phyloP scores from a whole-genome alignment of 495 filamentous ascomycete species.

The Penicillium bovifimosum region DNA sequence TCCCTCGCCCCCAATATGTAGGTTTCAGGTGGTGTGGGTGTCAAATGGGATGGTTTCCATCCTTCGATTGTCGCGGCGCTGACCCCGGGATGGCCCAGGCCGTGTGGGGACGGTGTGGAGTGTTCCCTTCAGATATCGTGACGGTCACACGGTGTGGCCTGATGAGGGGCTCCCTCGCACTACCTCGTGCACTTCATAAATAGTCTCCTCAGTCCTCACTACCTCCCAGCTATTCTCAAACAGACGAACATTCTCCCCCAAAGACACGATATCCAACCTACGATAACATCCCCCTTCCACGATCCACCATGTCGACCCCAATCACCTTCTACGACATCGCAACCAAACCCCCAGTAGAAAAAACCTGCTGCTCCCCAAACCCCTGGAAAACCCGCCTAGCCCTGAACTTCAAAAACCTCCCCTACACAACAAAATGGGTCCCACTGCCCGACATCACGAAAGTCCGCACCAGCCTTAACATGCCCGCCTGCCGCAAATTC shows the following conservation, averaged over 20 bases:
- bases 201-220: too few species aligned
- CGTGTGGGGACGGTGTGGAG: too few species aligned
- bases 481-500: slow-evolving; percentile 47
- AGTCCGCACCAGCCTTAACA: slow-evolving; percentile 38
- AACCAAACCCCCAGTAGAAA: slow-evolving; percentile 29
- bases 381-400: slow-evolving; percentile 57
- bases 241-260: not conserved
- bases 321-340: slow-evolving; percentile 55
- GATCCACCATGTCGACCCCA: not conserved
- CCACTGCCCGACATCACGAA: slow-evolving; percentile 42
- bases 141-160: too few species aligned
- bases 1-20: too few species aligned
- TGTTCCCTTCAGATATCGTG: too few species aligned
- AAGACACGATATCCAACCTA: not conserved
- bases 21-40: too few species aligned
- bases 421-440: slow-evolving; percentile 51
- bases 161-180: too few species aligned
- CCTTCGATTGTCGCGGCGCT: too few species aligned
- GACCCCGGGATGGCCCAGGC: too few species aligned
- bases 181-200: too few species aligned
- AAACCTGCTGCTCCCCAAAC: slow-evolving; percentile 43
- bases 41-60: too few species aligned
- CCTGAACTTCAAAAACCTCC: slow-evolving; percentile 54
- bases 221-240: not conserved
- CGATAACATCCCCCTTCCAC: not conserved